Conservation (phyloP, 2,329 filamentous ascomycete species). For the Dactylellina haptotyla region DNA sequence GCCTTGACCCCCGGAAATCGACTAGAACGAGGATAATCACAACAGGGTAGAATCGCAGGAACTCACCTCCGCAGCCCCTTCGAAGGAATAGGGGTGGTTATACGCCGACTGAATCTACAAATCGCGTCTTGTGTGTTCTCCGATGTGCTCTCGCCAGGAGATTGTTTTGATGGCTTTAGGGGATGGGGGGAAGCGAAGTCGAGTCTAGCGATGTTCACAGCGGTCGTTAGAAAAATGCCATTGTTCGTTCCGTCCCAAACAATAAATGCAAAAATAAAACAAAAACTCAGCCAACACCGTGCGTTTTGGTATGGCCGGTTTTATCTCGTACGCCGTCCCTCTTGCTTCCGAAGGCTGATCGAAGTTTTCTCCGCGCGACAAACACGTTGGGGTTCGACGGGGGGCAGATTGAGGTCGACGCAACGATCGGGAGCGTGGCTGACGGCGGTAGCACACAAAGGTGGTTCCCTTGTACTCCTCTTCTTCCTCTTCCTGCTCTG, state of each 20-base stretch:
- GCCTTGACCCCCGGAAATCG: not conserved
- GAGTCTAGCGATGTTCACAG: not conserved
- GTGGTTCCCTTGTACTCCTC: conserved; percentile 13
- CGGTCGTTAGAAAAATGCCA: conserved; percentile 6
- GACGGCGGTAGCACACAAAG: conserved; percentile 44
- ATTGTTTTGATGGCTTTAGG: not conserved
- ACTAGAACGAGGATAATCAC: not conserved
- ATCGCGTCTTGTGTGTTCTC: conserved; percentile 26
- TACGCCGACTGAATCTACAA: conserved; percentile 21
- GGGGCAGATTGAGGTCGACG: not conserved
- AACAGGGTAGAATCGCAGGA: not conserved
- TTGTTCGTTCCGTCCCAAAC: not conserved
- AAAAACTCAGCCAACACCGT: too few species aligned
- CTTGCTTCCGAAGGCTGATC: too few species aligned
- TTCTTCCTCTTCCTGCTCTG: not conserved
- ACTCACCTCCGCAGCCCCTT: conserved; percentile 45
- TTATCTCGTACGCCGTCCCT: too few species aligned
- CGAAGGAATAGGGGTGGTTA: conserved; percentile 16
- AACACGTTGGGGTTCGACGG: conserved; percentile 50
- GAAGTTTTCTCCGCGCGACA: conserved; percentile 8
- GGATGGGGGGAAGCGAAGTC: not conserved
- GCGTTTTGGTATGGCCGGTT: too few species aligned
- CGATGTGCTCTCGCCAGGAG: conserved; percentile 3
- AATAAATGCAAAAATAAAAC: not conserved
- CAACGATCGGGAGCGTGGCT: conserved; percentile 20